phyloP scores from a whole-genome alignment of 129 eudicot species.

The Ambrosia trifida region DNA sequence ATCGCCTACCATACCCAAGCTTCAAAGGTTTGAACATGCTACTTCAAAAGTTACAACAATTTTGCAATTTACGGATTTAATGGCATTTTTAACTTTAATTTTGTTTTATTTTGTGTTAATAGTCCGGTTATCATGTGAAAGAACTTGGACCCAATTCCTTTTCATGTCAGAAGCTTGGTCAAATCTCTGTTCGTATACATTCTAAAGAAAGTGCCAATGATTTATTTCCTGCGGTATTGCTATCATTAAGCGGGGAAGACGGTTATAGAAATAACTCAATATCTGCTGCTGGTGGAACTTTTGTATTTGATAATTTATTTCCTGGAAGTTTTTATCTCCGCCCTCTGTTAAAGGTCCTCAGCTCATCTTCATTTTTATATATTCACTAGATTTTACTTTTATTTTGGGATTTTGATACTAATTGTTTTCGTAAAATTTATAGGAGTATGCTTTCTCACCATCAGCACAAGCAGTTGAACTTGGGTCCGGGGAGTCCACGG shows the following conservation, averaged over 20 bases:
- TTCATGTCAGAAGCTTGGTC: slow-evolving; percentile 96
- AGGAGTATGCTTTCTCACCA: slow-evolving; percentile 98
- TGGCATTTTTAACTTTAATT: slow-evolving; percentile 1
- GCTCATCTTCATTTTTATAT: slow-evolving; percentile 9
- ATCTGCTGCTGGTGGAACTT: slow-evolving; percentile 82
- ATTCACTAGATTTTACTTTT: background rate
- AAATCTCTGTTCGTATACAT: slow-evolving; percentile 68
- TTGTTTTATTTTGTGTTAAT: slow-evolving; percentile 11
- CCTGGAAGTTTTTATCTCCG: slow-evolving; percentile 99
- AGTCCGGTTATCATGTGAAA: slow-evolving; percentile 91
- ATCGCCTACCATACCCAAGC: slow-evolving; percentile 75
- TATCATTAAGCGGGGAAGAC: slow-evolving; percentile 97
- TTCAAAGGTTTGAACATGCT: slow-evolving; percentile 67
- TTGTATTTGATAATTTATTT: slow-evolving; percentile 70
- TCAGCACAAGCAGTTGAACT: slow-evolving; percentile 90
- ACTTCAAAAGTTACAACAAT: background rate
- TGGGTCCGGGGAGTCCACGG: slow-evolving; percentile 91
- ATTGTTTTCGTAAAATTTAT: slow-evolving; percentile 20
- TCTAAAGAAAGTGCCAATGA: slow-evolving; percentile 67
- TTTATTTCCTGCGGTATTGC: slow-evolving; percentile 80
- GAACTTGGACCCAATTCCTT: slow-evolving; percentile 71
- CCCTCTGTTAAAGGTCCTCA: slow-evolving; percentile 82
- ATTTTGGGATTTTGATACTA: background rate
- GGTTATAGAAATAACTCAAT: slow-evolving; percentile 94
- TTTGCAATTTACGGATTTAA: slow-evolving; percentile 7